Percentiles rank a stretch among this genome's conserved stretches.
phyloP scores from a whole-genome alignment of 192 early-diverging fungal genomes.

The Geosiphon pyriformis region DNA sequence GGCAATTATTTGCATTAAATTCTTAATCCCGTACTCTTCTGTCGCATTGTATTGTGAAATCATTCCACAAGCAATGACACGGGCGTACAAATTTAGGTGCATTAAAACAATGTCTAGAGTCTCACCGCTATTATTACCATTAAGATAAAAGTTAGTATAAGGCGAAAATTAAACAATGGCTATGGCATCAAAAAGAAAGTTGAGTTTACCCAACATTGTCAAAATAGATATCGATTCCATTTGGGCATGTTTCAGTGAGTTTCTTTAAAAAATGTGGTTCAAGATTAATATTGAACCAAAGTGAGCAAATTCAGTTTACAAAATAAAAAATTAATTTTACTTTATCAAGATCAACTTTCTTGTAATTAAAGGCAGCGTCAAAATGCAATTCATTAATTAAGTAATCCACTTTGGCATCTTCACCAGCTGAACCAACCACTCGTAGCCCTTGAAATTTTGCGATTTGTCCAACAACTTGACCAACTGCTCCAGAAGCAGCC shows the following conservation, averaged over 20 bases:
- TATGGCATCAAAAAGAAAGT: not conserved
- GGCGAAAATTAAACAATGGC: not conserved
- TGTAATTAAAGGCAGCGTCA: slow-evolving; percentile 93
- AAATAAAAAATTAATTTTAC: slow-evolving; percentile 6
- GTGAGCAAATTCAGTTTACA: no score
- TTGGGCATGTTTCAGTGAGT: slow-evolving; percentile 58
- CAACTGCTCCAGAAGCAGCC: slow-evolving; percentile 78
- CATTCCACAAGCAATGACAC: slow-evolving; percentile 72
- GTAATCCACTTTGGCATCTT: slow-evolving; percentile 75
- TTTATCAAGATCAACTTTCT: slow-evolving; percentile 50
- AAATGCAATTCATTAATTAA: slow-evolving; percentile 62
- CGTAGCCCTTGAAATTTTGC: slow-evolving; percentile 66
- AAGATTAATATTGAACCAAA: no score
- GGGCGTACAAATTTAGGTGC: slow-evolving; percentile 56
- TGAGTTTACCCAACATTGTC: slow-evolving; percentile 63
- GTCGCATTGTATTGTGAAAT: slow-evolving; percentile 62
- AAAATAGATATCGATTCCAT: slow-evolving; percentile 86
- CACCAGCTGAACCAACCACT: slow-evolving; percentile 82
- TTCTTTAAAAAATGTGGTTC: not conserved
- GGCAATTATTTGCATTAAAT: slow-evolving; percentile 40
- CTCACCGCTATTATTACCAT: slow-evolving; percentile 47
- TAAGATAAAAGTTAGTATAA: slow-evolving; percentile 4
- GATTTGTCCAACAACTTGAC: slow-evolving; percentile 69
- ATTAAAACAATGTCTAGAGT: slow-evolving; percentile 66
- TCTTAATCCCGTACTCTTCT: slow-evolving; percentile 41